These are phyloP conservation scores for Cercospora sojina DNA, from an alignment of 2,329 filamentous ascomycete species.

Conservation along the genomic window DNA sequence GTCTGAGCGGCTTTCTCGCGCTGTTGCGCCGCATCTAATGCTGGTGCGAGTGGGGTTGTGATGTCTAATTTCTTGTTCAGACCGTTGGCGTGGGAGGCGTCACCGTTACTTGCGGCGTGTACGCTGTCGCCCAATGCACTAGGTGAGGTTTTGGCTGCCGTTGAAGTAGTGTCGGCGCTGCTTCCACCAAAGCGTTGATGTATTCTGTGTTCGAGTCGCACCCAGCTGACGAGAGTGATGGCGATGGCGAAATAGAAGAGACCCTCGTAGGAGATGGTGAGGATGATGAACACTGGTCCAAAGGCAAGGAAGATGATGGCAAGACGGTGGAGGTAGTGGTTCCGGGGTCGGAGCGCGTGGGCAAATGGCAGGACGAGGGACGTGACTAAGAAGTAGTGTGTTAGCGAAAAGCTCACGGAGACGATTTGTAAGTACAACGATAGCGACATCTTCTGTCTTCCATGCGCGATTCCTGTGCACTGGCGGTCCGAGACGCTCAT, in stretches of 20 bases:
- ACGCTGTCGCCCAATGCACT: slow-evolving; percentile 23
- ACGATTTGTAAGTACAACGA: not conserved
- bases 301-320: slow-evolving; percentile 89
- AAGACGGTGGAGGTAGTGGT: slow-evolving; percentile 85
- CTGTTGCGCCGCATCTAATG: slow-evolving; percentile 37
- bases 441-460: not conserved
- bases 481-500: not conserved
- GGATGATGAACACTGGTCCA: slow-evolving; percentile 88
- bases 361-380: slow-evolving; percentile 77
- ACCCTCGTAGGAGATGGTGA: slow-evolving; percentile 96
- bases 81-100: slow-evolving; percentile 10
- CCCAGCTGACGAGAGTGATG: slow-evolving; percentile 79
- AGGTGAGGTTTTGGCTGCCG: slow-evolving; percentile 12
- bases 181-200: slow-evolving; percentile 43
- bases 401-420: slow-evolving; percentile 22
- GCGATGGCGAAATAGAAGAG: slow-evolving; percentile 93
- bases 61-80: slow-evolving; percentile 22
- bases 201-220: slow-evolving; percentile 81
- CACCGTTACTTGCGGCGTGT: slow-evolving; percentile 22
- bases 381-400: slow-evolving; percentile 50
- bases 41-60: slow-evolving; percentile 38
- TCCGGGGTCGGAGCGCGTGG: slow-evolving; percentile 77
- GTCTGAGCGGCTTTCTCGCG: slow-evolving; percentile 36
- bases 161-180: not conserved
- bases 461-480: not conserved